phyloP scores from a whole-genome alignment of 2,329 filamentous ascomycete genomes.

The Akanthomyces dipterigenus region DNA sequence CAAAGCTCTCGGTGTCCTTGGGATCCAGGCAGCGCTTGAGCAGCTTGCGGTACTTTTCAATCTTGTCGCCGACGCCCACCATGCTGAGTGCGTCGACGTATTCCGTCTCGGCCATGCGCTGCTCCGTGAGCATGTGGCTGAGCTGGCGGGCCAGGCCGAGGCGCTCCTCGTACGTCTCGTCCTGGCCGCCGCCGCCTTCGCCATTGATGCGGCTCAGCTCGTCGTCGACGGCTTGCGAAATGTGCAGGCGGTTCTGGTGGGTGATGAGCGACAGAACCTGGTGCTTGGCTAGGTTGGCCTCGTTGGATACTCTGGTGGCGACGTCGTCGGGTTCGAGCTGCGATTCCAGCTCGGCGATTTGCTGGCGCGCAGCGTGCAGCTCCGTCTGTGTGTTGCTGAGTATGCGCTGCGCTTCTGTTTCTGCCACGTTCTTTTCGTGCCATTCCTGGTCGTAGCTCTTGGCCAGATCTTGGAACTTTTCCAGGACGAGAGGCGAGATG shows the following conservation, averaged over 20 bases:
- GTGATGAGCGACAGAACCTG: conserved; percentile 43
- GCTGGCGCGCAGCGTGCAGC: conserved; percentile 51
- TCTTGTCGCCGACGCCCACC: conserved; percentile 65
- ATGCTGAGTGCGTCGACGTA: conserved; percentile 63
- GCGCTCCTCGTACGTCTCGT: conserved; percentile 48
- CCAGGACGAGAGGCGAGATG: conserved; percentile 61
- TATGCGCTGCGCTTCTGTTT: conserved; percentile 60
- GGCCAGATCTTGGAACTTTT: conserved; percentile 66
- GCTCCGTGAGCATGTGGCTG: conserved; percentile 48
- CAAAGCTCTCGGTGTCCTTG: conserved; percentile 60
- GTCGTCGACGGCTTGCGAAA: conserved; percentile 45
- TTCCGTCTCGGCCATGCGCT: conserved; percentile 55
- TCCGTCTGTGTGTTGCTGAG: conserved; percentile 63
- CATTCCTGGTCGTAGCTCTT: conserved; percentile 69
- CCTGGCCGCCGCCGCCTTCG: conserved; percentile 25
- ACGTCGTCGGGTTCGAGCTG: conserved; percentile 50
- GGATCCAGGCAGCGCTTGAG: conserved; percentile 62
- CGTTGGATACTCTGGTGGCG: conserved; percentile 42
- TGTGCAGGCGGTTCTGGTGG: conserved; percentile 45
- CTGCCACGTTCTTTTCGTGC: conserved; percentile 63
- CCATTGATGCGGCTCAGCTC: conserved; percentile 46
- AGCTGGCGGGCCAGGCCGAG: conserved; percentile 53
- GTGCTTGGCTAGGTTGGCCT: conserved; percentile 43
- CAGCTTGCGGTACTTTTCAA: conserved; percentile 65
- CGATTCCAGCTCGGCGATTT: conserved; percentile 51